Evolutionary conservation across 108 stramenopile genomes (phyloP).

Genomic region (Mayamaea pseudoterrestris): DNA sequence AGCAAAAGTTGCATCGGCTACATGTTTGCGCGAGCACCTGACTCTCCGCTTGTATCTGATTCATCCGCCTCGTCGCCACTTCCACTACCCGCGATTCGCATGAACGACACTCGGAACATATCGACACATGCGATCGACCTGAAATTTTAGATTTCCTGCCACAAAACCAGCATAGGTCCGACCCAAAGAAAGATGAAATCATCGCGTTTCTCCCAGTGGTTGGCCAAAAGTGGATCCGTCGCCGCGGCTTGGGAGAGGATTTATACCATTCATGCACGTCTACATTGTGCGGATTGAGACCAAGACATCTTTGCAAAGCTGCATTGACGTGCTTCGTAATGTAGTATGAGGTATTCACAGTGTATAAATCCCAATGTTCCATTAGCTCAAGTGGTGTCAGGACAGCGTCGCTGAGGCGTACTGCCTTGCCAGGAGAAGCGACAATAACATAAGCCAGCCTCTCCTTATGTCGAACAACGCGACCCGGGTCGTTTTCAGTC

Average conservation of each 20-base stretch:
- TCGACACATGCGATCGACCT: slow-evolving; percentile 49
- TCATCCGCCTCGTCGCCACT: slow-evolving; percentile 34
- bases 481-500: slow-evolving; percentile 67
- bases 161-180: slow-evolving; percentile 65
- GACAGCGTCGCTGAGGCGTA: slow-evolving; percentile 69
- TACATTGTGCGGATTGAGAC: slow-evolving; percentile 49
- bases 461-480: slow-evolving; percentile 66
- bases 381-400: slow-evolving; percentile 75
- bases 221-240: slow-evolving; percentile 76
- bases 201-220: slow-evolving; percentile 42
- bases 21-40: slow-evolving; percentile 46
- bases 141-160: slow-evolving; percentile 49
- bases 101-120: slow-evolving; percentile 43
- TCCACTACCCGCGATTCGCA: slow-evolving; percentile 28
- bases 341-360: slow-evolving; percentile 69
- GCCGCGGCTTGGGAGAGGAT: slow-evolving; percentile 62
- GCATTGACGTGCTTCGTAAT: slow-evolving; percentile 80
- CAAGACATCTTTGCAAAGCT: slow-evolving; percentile 69
- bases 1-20: slow-evolving; percentile 53
- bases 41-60: slow-evolving; percentile 34
- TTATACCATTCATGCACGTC: slow-evolving; percentile 69
- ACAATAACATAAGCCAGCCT: slow-evolving; percentile 78
- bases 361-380: slow-evolving; percentile 82
- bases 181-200: slow-evolving; percentile 76
- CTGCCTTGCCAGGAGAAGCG: slow-evolving; percentile 58